phyloP scores from a whole-genome alignment of 2,329 filamentous ascomycete species.

The Ophiostoma novo-ulmi region DNA sequence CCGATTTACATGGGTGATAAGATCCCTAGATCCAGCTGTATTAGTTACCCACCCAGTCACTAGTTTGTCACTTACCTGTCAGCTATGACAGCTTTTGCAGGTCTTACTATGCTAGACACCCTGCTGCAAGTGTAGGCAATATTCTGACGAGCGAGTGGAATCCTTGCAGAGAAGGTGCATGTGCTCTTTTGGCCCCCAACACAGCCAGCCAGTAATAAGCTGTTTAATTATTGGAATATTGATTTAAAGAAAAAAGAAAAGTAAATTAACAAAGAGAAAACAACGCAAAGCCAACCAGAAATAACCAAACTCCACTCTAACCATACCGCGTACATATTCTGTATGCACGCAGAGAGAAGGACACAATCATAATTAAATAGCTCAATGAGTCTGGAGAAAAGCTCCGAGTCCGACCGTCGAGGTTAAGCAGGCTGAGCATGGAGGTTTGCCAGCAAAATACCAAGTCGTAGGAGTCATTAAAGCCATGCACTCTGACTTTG shows the following conservation, averaged over 20 bases:
- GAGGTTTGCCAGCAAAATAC: not conserved
- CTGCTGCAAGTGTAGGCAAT: not conserved
- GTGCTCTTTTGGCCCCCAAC: not conserved
- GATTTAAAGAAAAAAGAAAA: not conserved
- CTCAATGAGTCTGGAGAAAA: not conserved
- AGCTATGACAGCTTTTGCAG: not conserved
- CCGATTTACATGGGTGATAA: not conserved
- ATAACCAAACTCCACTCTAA: not conserved
- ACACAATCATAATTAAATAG: not conserved
- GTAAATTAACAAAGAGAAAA: not conserved
- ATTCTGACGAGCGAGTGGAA: not conserved
- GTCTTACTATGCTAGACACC: not conserved
- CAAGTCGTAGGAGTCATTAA: not conserved
- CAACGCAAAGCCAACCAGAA: not conserved
- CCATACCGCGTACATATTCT: not conserved
- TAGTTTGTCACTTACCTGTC: not conserved
- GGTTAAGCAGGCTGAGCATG: not conserved
- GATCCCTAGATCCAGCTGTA: not conserved
- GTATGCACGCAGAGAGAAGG: not conserved
- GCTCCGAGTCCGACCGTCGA: not conserved
- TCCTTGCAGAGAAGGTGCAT: not conserved
- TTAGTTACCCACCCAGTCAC: not conserved
- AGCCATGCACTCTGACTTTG: not conserved
- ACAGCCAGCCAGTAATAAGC: no score
- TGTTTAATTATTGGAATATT: not conserved